A percentile compares a stretch with the other conserved stretches of the same genome.
Conservation (phyloP, 2,329 filamentous ascomycete genomes). For the Dothidotthia symphoricarpi region DNA sequence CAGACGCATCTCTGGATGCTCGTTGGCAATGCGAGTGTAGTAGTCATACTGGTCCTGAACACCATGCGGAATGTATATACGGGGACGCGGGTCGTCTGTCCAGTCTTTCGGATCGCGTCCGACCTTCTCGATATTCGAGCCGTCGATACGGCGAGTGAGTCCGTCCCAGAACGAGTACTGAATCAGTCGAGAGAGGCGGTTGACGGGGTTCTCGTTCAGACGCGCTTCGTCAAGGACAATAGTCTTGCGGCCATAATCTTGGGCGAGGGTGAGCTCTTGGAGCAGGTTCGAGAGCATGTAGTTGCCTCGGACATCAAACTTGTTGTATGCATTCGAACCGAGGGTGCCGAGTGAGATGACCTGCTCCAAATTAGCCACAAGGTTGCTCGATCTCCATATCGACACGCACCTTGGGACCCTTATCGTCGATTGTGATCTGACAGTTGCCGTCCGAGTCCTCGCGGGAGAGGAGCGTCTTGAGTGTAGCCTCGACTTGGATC, state of each 20-base stretch:
- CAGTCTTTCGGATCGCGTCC: slow-evolving; percentile 92
- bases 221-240: slow-evolving; percentile 89
- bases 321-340: slow-evolving; percentile 79
- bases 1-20: slow-evolving; percentile 78
- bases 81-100: slow-evolving; percentile 82
- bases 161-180: slow-evolving; percentile 90
- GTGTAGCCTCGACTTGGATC: slow-evolving; percentile 79
- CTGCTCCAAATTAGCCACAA: slow-evolving; percentile 45
- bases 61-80: slow-evolving; percentile 84
- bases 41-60: slow-evolving; percentile 87
- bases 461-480: slow-evolving; percentile 73
- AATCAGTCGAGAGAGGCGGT: slow-evolving; percentile 81
- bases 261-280: slow-evolving; percentile 88
- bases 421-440: slow-evolving; percentile 97
- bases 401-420: slow-evolving; percentile 75
- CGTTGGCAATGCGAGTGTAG: slow-evolving; percentile 75
- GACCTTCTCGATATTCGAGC: slow-evolving; percentile 79
- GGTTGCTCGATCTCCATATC: slow-evolving; percentile 3
- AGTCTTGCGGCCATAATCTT: slow-evolving; percentile 84
- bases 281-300: slow-evolving; percentile 97
- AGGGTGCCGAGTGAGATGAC: slow-evolving; percentile 81
- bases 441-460: slow-evolving; percentile 94
- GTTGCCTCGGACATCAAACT: slow-evolving; percentile 87
- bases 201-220: slow-evolving; percentile 92
- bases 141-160: slow-evolving; percentile 85